phyloP scores from a whole-genome alignment of 306 rosid species.

The Medicago lupulina region DNA sequence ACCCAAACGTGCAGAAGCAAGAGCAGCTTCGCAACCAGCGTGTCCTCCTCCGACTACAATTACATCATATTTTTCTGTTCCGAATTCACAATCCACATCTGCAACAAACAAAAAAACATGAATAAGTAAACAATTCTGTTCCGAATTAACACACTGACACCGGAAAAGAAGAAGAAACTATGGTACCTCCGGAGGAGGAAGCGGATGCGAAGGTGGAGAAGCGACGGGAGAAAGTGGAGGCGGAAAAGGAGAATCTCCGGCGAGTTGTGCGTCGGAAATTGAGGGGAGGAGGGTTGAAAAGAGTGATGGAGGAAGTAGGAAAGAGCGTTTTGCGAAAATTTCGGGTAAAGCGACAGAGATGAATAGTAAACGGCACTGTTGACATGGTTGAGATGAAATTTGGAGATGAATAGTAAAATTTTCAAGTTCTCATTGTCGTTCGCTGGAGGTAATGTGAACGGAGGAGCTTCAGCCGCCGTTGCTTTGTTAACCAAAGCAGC shows the following conservation, averaged over 20 bases:
- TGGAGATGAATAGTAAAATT: neutral
- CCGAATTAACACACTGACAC: neutral
- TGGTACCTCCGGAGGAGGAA: conserved; percentile 55
- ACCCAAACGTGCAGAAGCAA: conserved; percentile 87
- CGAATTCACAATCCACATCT: conserved; percentile 51
- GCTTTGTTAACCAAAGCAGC: conserved; percentile 1
- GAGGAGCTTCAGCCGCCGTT: conserved; percentile 12
- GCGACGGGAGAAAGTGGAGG: conserved; percentile 48
- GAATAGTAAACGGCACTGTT: conserved; percentile 54
- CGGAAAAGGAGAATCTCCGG: conserved; percentile 44
- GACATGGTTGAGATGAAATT: conserved; percentile 45
- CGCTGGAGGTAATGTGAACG: neutral
- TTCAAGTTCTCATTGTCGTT: neutral
- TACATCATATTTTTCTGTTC: conserved; percentile 77
- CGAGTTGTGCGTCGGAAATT: conserved; percentile 50
- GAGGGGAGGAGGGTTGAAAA: conserved; percentile 44
- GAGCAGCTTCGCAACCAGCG: conserved; percentile 94
- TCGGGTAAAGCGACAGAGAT: conserved; percentile 67
- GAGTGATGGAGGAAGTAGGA: conserved; percentile 14
- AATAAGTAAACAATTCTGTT: conserved; percentile 14
- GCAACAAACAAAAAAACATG: conserved; percentile 33
- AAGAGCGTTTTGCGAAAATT: conserved; percentile 44
- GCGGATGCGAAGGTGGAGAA: conserved; percentile 46
- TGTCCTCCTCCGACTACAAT: conserved; percentile 99
- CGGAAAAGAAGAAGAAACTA: conserved; percentile 12